phyloP scores from a whole-genome alignment of 2,329 filamentous ascomycete genomes.

The Colletotrichum sojae region DNA sequence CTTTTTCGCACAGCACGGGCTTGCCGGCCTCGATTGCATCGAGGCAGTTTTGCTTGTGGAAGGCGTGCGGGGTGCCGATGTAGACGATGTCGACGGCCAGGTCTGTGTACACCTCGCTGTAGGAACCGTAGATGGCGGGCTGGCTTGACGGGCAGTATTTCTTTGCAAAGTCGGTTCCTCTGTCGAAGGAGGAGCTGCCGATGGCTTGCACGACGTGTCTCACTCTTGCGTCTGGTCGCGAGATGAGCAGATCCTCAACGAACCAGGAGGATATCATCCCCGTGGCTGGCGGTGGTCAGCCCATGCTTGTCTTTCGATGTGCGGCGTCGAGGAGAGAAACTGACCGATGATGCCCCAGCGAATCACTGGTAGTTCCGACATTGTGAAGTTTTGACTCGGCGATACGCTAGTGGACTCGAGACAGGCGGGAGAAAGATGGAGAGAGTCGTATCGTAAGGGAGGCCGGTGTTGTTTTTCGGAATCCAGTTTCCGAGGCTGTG shows the following conservation, averaged over 20 bases:
- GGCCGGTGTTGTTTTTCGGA: background rate
- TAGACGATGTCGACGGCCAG: slow-evolving; percentile 60
- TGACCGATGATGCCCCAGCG: slow-evolving; percentile 52
- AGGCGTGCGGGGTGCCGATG: slow-evolving; percentile 60
- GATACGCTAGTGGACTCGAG: no score
- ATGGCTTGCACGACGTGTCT: slow-evolving; percentile 59
- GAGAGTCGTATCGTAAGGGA: background rate
- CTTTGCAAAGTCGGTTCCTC: slow-evolving; percentile 55
- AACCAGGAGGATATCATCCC: slow-evolving; percentile 60
- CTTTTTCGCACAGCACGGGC: slow-evolving; percentile 62
- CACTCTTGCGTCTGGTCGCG: slow-evolving; percentile 52
- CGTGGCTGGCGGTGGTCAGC: slow-evolving; percentile 44
- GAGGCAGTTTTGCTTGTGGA: slow-evolving; percentile 60
- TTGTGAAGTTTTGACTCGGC: background rate
- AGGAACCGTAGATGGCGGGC: slow-evolving; percentile 55
- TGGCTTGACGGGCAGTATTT: slow-evolving; percentile 47
- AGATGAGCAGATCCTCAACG: slow-evolving; percentile 56
- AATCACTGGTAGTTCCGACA: slow-evolving; percentile 42
- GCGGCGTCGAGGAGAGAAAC: background rate
- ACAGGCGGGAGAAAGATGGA: background rate
- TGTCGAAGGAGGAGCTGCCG: slow-evolving; percentile 56
- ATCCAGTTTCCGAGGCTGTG: background rate
- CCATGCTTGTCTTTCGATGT: background rate
- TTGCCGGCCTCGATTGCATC: slow-evolving; percentile 60
- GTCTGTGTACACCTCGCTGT: slow-evolving; percentile 57